Evolutionary conservation across 179 eudicot genomes (phyloP).

Genomic region (Corrigiola litoralis): DNA sequence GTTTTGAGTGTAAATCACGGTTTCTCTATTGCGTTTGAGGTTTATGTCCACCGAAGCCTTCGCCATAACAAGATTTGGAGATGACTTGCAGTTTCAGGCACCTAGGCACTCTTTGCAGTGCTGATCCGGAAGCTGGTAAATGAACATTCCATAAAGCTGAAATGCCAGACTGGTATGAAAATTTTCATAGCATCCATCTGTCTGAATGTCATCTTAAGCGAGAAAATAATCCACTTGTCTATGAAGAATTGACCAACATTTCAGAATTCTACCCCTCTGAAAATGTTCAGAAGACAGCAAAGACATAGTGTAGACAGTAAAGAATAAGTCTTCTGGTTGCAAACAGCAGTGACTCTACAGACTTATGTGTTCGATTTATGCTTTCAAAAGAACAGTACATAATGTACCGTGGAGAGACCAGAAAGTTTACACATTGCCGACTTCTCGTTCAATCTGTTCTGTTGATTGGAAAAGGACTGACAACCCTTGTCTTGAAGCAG

Average conservation of each 20-base stretch:
- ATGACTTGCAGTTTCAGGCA: background rate
- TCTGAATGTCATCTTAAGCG: background rate
- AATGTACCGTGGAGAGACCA: background rate
- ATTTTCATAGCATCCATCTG: background rate
- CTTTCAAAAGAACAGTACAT: too few relatives aligned
- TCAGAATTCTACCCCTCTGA: too few relatives aligned
- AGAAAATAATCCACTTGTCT: background rate
- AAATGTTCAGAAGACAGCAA: too few relatives aligned
- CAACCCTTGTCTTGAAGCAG: constrained; percentile 72
- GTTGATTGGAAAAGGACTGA: constrained; percentile 78
- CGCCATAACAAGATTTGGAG: background rate
- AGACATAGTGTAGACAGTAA: too few relatives aligned
- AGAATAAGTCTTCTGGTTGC: too few relatives aligned
- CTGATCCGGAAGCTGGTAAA: background rate
- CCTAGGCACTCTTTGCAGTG: background rate
- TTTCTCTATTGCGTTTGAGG: background rate
- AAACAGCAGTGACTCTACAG: too few relatives aligned
- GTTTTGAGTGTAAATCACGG: background rate
- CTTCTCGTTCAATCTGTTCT: constrained; percentile 12
- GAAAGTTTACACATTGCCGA: background rate
- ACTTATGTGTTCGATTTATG: too few relatives aligned
- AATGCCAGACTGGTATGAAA: background rate
- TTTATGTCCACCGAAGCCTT: background rate
- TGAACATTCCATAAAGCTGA: background rate
- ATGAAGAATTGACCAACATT: background rate